Evolutionary conservation across 805 yeast species (phyloP), one percentile per base, ranked within the genome.

Genomic region (Gaillardinia entomophila): DNA sequence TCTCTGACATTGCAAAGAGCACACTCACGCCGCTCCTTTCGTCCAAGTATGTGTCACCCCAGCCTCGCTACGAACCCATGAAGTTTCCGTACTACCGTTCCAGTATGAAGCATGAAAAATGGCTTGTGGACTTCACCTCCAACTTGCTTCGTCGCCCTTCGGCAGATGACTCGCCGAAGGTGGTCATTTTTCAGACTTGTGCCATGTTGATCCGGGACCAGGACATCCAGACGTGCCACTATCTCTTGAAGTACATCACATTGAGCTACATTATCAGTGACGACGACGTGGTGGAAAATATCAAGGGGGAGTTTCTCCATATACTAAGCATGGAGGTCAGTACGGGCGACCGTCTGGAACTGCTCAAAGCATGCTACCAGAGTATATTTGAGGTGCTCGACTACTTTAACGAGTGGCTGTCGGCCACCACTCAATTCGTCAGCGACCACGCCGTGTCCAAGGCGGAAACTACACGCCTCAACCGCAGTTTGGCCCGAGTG

Each of bases 381-480:
- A 66, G 87, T 0, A 71, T 88, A 0, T 87, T 92, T 46, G 76
- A 78, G 26, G 77, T 89, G 3, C 59, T 89, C 17, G 97, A 92
- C 48, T 87, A 88, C 48, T 75, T 88, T 40, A 75, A 79, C 36
- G 86, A 82, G 44, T 88, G 96, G 95, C 49, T 53, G n/a, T 60
- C 71, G 1, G 48, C 59, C 7, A 62, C 67, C 2, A 55, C 62
- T 1, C 62, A 62, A 27, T 43, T 45, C 30, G 32, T 57, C 18
- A 51, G 59, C 27, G 57, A 54, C n/a, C 32, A 42, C 14, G 31
- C 35, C 11, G 26, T 53, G 13, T 32, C 47, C 6, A 46, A 44
- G 19, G 15, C 38, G 1, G 60, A 50, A 2, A 33, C 43, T n/a
- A 26, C 35, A 12, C 38, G 17, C 27, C 40, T 48, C 43, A 60